phyloP scores from a whole-genome alignment of 345 rosid genomes.

The Arabidopsis thaliana region TAIR10.1 NC_003076.8:5280001-5280500 shows the following conservation, averaged over 20 bases:
- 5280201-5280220: constrained; percentile 13
- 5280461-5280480: constrained; percentile 63
- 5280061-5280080: constrained; percentile 2
- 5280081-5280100: constrained; percentile 27
- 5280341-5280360: constrained; percentile 30
- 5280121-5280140: constrained; percentile 54
- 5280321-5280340: constrained; percentile 38
- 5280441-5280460: constrained; percentile 56
- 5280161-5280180: constrained; percentile 60
- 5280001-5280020: constrained; percentile 38
- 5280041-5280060: constrained; percentile 36
- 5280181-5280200: constrained; percentile 41
- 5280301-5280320: constrained; percentile 55
- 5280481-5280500: constrained; percentile 57
- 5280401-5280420: constrained; percentile 47
- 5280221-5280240: constrained; percentile 61
- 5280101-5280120: constrained; percentile 15
- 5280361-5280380: constrained; percentile 47
- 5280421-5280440: constrained; percentile 75
- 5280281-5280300: constrained; percentile 61
- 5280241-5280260: constrained; percentile 71
- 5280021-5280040: constrained; percentile 31
- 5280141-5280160: constrained; percentile 79
- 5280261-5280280: constrained; percentile 69
- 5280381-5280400: constrained; percentile 7